These are phyloP conservation scores for Quercus bicolor DNA, from an alignment of 306 rosid species.

Conservation along the genomic window DNA sequence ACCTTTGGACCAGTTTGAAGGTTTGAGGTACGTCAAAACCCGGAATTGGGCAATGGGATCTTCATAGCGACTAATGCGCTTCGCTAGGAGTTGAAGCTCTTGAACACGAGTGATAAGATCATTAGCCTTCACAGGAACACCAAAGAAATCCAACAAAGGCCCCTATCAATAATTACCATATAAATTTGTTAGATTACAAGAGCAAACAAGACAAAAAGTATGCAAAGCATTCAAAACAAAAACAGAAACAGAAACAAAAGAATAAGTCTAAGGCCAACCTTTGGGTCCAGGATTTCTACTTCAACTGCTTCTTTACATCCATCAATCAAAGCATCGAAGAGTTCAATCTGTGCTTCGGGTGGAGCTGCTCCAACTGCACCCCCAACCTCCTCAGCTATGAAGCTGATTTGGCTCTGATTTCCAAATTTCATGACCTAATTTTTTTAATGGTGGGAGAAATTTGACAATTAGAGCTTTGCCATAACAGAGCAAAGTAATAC, in stretches of 20 bases:
- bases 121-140: conserved; percentile 90
- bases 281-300: conserved; percentile 66
- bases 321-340: conserved; percentile 74
- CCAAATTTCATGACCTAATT: conserved; percentile 88
- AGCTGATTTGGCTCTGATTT: conserved; percentile 76
- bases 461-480: no score
- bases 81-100: conserved; percentile 86
- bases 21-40: conserved; percentile 74
- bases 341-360: conserved; percentile 67
- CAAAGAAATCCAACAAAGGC: conserved; percentile 92
- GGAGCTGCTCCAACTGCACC: conserved; percentile 74
- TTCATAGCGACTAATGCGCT: conserved; percentile 89
- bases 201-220: conserved; percentile 12
- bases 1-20: conserved; percentile 99
- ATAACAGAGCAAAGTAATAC: conserved; percentile 10
- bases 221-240: conserved; percentile 1
- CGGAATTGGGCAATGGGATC: conserved; percentile 94
- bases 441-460: conserved; percentile 7
- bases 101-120: conserved; percentile 86
- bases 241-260: neutral
- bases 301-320: conserved; percentile 87
- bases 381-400: conserved; percentile 78
- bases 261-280: conserved; percentile 51
- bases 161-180: conserved; percentile 60
- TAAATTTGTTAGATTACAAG: conserved; percentile 16